phyloP scores from a whole-genome alignment of 225 moss, liverwort and hornwort genomes.

The Polytrichum formosum region DNA sequence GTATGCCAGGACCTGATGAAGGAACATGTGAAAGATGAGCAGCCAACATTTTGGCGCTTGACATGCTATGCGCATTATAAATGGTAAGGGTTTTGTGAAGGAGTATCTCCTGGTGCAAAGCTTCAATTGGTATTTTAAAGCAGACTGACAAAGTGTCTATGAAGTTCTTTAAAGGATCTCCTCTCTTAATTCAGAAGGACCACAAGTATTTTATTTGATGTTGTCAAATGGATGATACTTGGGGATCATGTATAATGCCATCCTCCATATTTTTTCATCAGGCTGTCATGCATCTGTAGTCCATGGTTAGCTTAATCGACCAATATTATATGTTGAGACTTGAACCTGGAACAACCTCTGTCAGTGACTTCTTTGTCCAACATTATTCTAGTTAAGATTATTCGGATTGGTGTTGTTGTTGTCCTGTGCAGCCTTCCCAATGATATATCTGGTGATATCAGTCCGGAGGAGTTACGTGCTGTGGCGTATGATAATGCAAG shows the following conservation, averaged over 20 bases:
- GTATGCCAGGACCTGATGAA: conserved; percentile 80
- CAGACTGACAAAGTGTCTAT: conserved; percentile 7
- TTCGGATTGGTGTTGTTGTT: background rate
- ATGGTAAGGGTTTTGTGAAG: conserved; percentile 45
- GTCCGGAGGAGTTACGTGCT: conserved; percentile 90
- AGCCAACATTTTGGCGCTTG: conserved; percentile 77
- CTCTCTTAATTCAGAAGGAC: too few species aligned
- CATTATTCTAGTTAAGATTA: conserved; percentile 4
- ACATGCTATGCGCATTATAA: conserved; percentile 92
- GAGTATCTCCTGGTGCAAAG: background rate
- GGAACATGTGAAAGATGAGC: conserved; percentile 70
- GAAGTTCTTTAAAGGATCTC: conserved; percentile 9
- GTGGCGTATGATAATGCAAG: conserved; percentile 80
- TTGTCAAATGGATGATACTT: too few species aligned
- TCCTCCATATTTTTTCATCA: too few species aligned
- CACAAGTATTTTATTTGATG: too few species aligned
- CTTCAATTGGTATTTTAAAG: too few species aligned
- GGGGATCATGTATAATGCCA: too few species aligned
- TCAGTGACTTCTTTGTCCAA: background rate
- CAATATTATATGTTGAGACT: too few species aligned
- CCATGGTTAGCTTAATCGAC: too few species aligned
- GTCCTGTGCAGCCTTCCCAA: conserved; percentile 73
- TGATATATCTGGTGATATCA: conserved; percentile 86
- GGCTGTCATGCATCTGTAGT: too few species aligned
- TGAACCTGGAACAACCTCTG: conserved; percentile 1